Evolutionary conservation across 2,329 filamentous ascomycete genomes (phyloP).

Genomic region (Colletotrichum lini): DNA sequence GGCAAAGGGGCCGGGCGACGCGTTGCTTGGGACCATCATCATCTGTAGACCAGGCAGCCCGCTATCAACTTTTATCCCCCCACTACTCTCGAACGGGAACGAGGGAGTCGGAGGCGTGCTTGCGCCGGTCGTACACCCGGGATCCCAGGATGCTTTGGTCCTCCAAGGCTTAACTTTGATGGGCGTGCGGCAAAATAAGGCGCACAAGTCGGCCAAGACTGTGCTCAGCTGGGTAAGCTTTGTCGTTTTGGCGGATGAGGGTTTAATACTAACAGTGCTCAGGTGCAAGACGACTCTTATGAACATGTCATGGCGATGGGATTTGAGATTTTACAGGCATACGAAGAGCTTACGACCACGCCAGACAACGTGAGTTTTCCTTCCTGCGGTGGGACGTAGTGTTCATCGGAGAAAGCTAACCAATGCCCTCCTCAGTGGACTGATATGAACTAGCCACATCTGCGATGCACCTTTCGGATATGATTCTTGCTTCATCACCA

Average conservation of each 20-base stretch:
- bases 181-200: slow-evolving; percentile 86
- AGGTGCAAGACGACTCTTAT: slow-evolving; percentile 79
- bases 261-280: slow-evolving; percentile 42
- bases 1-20: slow-evolving; percentile 78
- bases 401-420: slow-evolving; percentile 5
- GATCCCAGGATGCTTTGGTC: slow-evolving; percentile 77
- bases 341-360: slow-evolving; percentile 83
- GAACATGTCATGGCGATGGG: slow-evolving; percentile 85
- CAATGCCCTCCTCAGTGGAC: slow-evolving; percentile 24
- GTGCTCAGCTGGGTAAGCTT: slow-evolving; percentile 84
- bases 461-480: slow-evolving; percentile 11
- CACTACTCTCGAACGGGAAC: slow-evolving; percentile 71
- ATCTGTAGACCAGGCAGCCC: slow-evolving; percentile 80
- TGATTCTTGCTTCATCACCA: neutral
- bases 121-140: slow-evolving; percentile 81
- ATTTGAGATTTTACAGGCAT: slow-evolving; percentile 83
- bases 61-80: slow-evolving; percentile 79
- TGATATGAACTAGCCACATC: slow-evolving; percentile 33
- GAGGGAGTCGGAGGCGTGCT: slow-evolving; percentile 81
- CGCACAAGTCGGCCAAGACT: slow-evolving; percentile 79
- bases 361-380: slow-evolving; percentile 64
- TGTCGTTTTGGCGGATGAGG: neutral
- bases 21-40: slow-evolving; percentile 84
- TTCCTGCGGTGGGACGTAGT: no score
- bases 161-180: slow-evolving; percentile 84